Percentiles rank a stretch among this genome's conserved stretches.
Conservation (phyloP, 2,329 filamentous ascomycete genomes). For the Trichoderma afroharzianum region DNA sequence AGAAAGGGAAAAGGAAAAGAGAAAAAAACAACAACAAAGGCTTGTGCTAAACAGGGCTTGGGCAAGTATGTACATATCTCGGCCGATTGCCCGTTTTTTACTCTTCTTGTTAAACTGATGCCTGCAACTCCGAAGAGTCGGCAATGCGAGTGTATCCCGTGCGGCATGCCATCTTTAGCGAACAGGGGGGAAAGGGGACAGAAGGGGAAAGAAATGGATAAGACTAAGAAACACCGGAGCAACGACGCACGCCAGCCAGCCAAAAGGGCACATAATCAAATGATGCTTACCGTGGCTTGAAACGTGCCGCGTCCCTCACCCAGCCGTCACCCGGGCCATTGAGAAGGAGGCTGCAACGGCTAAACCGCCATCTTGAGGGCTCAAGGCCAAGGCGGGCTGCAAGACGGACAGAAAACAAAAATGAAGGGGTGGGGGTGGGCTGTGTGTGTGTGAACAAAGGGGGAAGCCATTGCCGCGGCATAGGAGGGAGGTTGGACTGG, state of each 20-base stretch:
- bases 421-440: neutral
- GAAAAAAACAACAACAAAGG: neutral
- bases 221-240: neutral
- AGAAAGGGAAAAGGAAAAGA: neutral
- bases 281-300: neutral
- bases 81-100: neutral
- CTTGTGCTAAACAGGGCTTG: neutral
- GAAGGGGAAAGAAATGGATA: neutral
- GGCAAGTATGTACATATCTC: neutral
- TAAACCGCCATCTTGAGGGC: neutral
- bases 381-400: neutral
- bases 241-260: neutral
- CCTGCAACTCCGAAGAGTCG: neutral
- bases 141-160: neutral
- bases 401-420: neutral
- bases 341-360: neutral
- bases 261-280: neutral
- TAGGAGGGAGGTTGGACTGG: neutral
- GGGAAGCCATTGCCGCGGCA: neutral
- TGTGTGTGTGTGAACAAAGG: neutral
- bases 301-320: neutral
- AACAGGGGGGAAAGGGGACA: neutral
- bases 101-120: neutral
- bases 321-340: neutral
- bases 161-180: neutral